These are phyloP conservation scores for Puccinia triticina DNA, from an alignment of 1,284 basidiomycete genomes.

Conservation along the genomic window DNA sequence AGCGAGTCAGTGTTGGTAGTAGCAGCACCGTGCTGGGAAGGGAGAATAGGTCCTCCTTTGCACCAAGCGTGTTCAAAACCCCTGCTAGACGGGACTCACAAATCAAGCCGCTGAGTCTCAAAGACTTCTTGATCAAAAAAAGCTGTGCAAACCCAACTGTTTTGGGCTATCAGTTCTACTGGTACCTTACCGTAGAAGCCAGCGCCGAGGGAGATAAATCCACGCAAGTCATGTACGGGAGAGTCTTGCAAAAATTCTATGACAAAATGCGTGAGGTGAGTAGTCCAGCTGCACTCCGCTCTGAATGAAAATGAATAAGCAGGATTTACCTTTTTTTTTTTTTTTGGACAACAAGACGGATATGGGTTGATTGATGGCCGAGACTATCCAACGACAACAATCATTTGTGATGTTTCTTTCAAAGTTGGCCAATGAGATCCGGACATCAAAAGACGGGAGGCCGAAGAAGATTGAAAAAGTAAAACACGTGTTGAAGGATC, in stretches of 20 bases:
- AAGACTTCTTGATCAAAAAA: conserved; percentile 84
- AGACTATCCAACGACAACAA: conserved; percentile 79
- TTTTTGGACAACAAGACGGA: conserved; percentile 65
- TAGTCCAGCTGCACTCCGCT: background rate
- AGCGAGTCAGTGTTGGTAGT: conserved; percentile 50
- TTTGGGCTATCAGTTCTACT: conserved; percentile 88
- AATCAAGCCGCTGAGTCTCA: conserved; percentile 73
- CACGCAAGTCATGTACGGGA: conserved; percentile 86
- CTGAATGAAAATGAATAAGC: background rate
- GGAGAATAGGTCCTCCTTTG: conserved; percentile 64
- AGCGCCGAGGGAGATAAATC: conserved; percentile 69
- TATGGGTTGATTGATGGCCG: conserved; percentile 74
- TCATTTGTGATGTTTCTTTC: conserved; percentile 81
- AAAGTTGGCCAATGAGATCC: conserved; percentile 79
- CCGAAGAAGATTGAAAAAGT: conserved; percentile 98
- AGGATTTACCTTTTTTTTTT: conserved; percentile 46
- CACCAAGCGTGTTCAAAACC: background rate
- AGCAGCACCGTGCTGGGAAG: conserved; percentile 68
- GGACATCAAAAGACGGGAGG: conserved; percentile 85
- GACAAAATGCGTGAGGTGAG: conserved; percentile 78
- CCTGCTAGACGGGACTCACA: conserved; percentile 63
- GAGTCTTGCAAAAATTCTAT: conserved; percentile 85
- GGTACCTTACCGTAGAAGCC: conserved; percentile 93
- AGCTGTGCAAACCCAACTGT: conserved; percentile 75
- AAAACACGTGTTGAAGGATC: conserved; percentile 76